A percentile compares a stretch with the other conserved stretches of the same genome.
Conservation (phyloP, 2,329 filamentous ascomycete species). For the Aspergillus calidoustus region DNA sequence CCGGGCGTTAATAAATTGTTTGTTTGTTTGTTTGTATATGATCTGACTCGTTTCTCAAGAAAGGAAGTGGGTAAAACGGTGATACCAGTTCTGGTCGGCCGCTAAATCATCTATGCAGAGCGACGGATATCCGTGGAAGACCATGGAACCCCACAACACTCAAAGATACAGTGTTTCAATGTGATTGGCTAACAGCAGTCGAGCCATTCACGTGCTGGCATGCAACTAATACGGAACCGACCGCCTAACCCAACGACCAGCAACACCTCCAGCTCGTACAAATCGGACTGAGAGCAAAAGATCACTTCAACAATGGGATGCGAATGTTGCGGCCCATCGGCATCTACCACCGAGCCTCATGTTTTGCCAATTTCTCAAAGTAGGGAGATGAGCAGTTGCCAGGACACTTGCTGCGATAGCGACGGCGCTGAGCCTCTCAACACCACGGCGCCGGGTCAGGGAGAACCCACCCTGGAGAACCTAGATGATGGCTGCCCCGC, state of each 20-base stretch:
- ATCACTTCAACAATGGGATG: slow-evolving; percentile 1
- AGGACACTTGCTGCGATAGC: neutral
- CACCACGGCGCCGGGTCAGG: neutral
- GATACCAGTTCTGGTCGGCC: no score
- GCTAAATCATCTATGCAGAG: no score
- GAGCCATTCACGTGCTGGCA: no score
- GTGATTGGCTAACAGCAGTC: no score
- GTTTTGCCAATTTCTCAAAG: neutral
- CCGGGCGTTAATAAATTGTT: slow-evolving; percentile 29
- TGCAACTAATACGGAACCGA: no score
- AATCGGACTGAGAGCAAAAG: no score
- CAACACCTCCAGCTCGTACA: neutral
- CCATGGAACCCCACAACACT: no score
- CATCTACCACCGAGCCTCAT: neutral
- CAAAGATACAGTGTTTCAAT: no score
- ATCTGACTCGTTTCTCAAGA: no score
- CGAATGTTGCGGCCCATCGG: neutral
- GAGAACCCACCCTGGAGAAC: neutral
- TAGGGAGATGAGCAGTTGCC: neutral
- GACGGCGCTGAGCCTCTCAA: slow-evolving; percentile 3
- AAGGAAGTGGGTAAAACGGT: no score
- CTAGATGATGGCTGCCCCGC: neutral
- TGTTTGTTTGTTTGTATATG: no score
- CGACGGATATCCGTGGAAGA: no score
- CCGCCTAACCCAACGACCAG: neutral